phyloP scores from a whole-genome alignment of 805 yeast genomes.

The Ascoidea asiatica region DNA sequence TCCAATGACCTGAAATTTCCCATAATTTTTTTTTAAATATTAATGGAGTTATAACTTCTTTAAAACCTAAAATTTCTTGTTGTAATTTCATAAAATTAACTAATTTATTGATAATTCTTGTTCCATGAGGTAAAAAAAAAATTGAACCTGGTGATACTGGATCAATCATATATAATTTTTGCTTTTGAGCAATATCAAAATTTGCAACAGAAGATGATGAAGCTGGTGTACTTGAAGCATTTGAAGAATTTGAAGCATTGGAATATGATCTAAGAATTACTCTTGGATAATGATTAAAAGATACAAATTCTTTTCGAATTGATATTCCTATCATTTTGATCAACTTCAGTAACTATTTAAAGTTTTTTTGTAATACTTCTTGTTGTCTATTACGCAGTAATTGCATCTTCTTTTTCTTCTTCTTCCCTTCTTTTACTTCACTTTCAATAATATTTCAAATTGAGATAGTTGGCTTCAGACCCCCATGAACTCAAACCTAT shows the following conservation, averaged over 20 bases:
- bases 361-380: too few species aligned
- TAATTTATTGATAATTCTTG: constrained; percentile 70
- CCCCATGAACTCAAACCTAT: too few species aligned
- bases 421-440: too few species aligned
- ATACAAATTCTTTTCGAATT: too few species aligned
- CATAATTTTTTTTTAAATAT: constrained; percentile 73
- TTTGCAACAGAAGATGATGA: not conserved
- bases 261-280: not conserved
- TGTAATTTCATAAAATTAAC: constrained; percentile 76
- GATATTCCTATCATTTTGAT: too few species aligned
- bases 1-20: constrained; percentile 95
- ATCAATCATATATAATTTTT: constrained; percentile 68
- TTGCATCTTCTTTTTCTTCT: too few species aligned
- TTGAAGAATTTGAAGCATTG: not conserved
- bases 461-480: too few species aligned
- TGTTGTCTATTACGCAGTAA: too few species aligned
- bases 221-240: not conserved
- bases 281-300: not conserved
- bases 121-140: constrained; percentile 88
- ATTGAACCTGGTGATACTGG: constrained; percentile 81
- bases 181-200: constrained; percentile 31
- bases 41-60: constrained; percentile 87
- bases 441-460: too few species aligned
- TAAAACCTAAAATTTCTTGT: constrained; percentile 68
- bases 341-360: too few species aligned